phyloP scores from a whole-genome alignment of 805 yeast species.

The Wickerhamomyces rabaulensis region DNA sequence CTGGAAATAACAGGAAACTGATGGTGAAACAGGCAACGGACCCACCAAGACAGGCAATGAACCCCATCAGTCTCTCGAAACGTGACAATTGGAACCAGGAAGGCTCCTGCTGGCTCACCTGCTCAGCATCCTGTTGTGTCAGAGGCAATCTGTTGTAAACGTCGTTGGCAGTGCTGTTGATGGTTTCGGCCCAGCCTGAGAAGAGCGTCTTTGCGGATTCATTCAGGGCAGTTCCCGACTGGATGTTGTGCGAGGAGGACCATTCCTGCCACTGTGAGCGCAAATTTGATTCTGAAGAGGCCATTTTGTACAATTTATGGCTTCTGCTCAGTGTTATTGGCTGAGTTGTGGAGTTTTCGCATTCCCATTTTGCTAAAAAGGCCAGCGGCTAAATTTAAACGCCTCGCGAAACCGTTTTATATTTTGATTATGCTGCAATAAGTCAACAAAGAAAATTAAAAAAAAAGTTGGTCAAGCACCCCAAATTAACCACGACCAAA shows the following conservation, averaged over 20 bases:
- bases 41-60: slow-evolving; percentile 70
- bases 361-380: too few relatives aligned
- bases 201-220: slow-evolving; percentile 33
- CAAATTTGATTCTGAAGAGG: slow-evolving; percentile 21
- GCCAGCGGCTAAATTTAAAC: too few relatives aligned
- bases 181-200: slow-evolving; percentile 33
- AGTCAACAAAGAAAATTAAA: neutral
- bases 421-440: neutral
- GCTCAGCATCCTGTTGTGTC: slow-evolving; percentile 44
- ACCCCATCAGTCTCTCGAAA: slow-evolving; percentile 75
- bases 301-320: neutral
- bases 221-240: slow-evolving; percentile 21
- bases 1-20: slow-evolving; percentile 83
- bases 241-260: slow-evolving; percentile 26
- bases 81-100: slow-evolving; percentile 71
- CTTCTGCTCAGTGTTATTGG: too few relatives aligned
- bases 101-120: slow-evolving; percentile 51
- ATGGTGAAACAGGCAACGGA: slow-evolving; percentile 76
- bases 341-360: neutral
- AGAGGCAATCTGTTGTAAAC: slow-evolving; percentile 65
- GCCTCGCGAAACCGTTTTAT: neutral
- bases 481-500: neutral
- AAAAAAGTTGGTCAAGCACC: neutral
- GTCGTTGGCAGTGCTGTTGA: slow-evolving; percentile 41
- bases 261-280: slow-evolving; percentile 36